A percentile compares a stretch with the other conserved stretches of the same genome.
Conservation (phyloP, 495 filamentous ascomycete genomes). For the Xylaria intraflava region DNA sequence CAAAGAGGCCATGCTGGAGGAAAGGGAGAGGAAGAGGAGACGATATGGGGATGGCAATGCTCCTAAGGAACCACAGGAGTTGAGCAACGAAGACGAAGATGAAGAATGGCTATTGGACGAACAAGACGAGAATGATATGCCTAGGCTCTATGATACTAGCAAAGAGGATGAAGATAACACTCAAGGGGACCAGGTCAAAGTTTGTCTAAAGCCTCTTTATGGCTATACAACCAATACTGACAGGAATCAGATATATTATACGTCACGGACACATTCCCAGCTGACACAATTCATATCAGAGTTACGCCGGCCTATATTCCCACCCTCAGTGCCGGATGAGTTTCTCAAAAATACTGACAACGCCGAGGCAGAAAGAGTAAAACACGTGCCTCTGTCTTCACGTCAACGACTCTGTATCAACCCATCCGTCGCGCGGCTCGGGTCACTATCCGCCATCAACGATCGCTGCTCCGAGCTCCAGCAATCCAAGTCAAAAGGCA, state of each 20-base stretch:
- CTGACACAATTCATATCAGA: constrained; percentile 90
- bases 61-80: constrained; percentile 23
- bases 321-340: constrained; percentile 45
- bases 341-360: constrained; percentile 23
- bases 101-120: constrained; percentile 70
- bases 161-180: constrained; percentile 48
- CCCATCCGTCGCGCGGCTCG: constrained; percentile 63
- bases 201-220: constrained; percentile 12
- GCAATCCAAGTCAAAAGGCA: constrained; percentile 60
- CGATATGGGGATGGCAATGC: constrained; percentile 23
- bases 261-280: constrained; percentile 93
- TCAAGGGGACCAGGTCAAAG: constrained; percentile 56
- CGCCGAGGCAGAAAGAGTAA: constrained; percentile 47
- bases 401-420: constrained; percentile 94
- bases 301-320: constrained; percentile 72
- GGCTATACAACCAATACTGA: neutral
- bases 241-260: constrained; percentile 67
- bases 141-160: constrained; percentile 19
- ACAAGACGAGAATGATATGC: constrained; percentile 65
- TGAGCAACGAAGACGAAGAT: constrained; percentile 54
- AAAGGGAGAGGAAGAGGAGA: constrained; percentile 33
- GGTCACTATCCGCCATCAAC: constrained; percentile 77
- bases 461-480: constrained; percentile 92
- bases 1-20: constrained; percentile 59
- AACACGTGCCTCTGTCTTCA: constrained; percentile 83